Conservation (phyloP, 805 yeast genomes). For the Metschnikowia cubensis region DNA sequence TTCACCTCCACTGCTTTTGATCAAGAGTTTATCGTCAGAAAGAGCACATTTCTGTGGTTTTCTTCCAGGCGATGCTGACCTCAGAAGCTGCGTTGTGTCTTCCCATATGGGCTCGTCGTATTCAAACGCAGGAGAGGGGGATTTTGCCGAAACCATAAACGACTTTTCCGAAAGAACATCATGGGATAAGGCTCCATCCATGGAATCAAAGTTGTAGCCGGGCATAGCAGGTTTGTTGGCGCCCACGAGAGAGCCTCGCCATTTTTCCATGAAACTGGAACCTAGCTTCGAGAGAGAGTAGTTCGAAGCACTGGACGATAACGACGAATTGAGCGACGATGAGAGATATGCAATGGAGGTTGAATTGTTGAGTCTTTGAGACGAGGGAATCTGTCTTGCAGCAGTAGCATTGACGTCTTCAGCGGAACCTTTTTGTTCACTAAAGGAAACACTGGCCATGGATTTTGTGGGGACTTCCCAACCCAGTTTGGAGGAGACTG, state of each 20-base stretch:
- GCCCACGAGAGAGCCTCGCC: conserved; percentile 34
- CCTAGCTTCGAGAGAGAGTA: conserved; percentile 40
- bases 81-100: conserved; percentile 6
- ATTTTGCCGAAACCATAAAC: conserved; percentile 4
- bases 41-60: conserved; percentile 3
- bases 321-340: conserved; percentile 38
- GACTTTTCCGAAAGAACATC: conserved; percentile 8
- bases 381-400: conserved; percentile 25
- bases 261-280: conserved; percentile 42
- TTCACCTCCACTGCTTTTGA: conserved; percentile 12
- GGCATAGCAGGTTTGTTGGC: conserved; percentile 3
- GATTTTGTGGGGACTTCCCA: conserved; percentile 47
- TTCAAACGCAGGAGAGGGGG: conserved; percentile 17
- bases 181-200: conserved; percentile 7
- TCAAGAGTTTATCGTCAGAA: conserved; percentile 14
- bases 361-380: conserved; percentile 21
- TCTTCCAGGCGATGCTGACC: not conserved
- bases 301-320: conserved; percentile 34
- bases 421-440: conserved; percentile 14
- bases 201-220: conserved; percentile 6
- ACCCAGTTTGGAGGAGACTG: conserved; percentile 34
- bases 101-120: conserved; percentile 17
- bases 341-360: conserved; percentile 39
- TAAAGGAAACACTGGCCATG: conserved; percentile 24
- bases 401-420: conserved; percentile 21